phyloP scores from a whole-genome alignment of 2,329 filamentous ascomycete species.

The Dactylella cylindrospora region DNA sequence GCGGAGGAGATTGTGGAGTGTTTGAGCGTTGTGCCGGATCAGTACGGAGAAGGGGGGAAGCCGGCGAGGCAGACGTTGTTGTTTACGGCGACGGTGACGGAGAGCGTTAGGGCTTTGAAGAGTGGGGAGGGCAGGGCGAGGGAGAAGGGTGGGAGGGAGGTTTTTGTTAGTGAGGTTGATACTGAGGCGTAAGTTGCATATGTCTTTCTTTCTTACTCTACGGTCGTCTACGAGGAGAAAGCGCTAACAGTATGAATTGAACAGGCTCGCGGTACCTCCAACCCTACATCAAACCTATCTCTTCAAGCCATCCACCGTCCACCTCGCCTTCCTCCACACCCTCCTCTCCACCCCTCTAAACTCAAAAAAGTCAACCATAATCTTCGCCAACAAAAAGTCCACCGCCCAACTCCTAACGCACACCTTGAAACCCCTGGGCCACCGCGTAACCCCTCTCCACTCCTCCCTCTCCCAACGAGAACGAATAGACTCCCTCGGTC shows the following conservation, averaged over 20 bases:
- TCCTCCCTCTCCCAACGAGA: conserved; percentile 82
- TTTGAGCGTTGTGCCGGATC: conserved; percentile 70
- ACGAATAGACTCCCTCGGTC: conserved; percentile 80
- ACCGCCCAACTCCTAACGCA: conserved; percentile 90
- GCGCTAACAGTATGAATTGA: not conserved
- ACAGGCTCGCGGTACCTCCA: conserved; percentile 71
- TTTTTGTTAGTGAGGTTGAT: conserved; percentile 88
- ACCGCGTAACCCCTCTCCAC: conserved; percentile 89
- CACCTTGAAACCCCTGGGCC: conserved; percentile 77
- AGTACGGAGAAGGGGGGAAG: conserved; percentile 61
- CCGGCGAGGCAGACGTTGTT: conserved; percentile 77
- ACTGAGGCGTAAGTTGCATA: conserved; percentile 57
- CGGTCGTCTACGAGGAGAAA: not conserved
- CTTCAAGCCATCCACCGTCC: conserved; percentile 84
- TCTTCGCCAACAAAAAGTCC: conserved; percentile 90
- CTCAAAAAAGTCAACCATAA: conserved; percentile 73
- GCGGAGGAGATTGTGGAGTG: conserved; percentile 84
- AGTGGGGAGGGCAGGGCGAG: conserved; percentile 62
- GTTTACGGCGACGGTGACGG: conserved; percentile 93
- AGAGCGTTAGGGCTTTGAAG: conserved; percentile 85
- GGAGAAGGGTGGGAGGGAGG: conserved; percentile 68
- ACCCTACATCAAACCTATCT: conserved; percentile 83
- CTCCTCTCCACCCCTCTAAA: conserved; percentile 80
- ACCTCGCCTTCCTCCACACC: conserved; percentile 90
- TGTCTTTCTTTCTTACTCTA: not conserved